Evolutionary conservation across 2,329 filamentous ascomycete species (phyloP), one percentile per base, ranked within the genome.

Genomic region (Fusarium secorum): DNA sequence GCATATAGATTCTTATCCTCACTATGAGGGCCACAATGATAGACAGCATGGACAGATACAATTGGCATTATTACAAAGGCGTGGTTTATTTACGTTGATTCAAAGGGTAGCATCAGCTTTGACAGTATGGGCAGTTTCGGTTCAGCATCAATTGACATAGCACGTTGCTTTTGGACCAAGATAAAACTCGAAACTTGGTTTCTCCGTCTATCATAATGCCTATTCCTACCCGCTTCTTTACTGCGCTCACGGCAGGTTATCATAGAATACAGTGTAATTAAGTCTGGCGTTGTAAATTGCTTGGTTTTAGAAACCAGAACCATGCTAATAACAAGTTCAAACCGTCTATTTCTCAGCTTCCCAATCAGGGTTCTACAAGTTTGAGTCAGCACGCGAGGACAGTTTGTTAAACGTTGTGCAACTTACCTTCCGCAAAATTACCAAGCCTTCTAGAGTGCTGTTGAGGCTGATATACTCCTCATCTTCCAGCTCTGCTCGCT

Each of bases 401-500:
- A 14, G 6, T 39, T 18, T 18, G 13, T 33, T 15, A 4, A 38
- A 38, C 20, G 17, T 18, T 42, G 15, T 32, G 42, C 32, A 24
- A 73, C 88, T 83, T 87, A 97, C 95, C 94, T 98, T 98, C 86
- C 92, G 92, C 81, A 99, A 85, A 81, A 99, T 98, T 61, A 98
- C 95, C 77, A 99, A 86, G 35, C 96, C 96, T 84, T 99, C 96
- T 68, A 99, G 86, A 57, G 91, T 97, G 84, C 90, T 96, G 80
- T 91, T 97, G 78, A 99, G 84, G 81, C 92, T 93, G 72, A 98
- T 91, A 81, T 98, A 99, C 84, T 99, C 91, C 84, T 99, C 96
- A 77, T 99, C 96, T 82, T 99, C 96, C 54, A 99, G 85, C 85
- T 99, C 96, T 14, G 96, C 96, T 76, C 97, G 88, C 85, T 99